Conservation (phyloP, 2,329 filamentous ascomycete species). For the Trichothecium sympodiale region DNA sequence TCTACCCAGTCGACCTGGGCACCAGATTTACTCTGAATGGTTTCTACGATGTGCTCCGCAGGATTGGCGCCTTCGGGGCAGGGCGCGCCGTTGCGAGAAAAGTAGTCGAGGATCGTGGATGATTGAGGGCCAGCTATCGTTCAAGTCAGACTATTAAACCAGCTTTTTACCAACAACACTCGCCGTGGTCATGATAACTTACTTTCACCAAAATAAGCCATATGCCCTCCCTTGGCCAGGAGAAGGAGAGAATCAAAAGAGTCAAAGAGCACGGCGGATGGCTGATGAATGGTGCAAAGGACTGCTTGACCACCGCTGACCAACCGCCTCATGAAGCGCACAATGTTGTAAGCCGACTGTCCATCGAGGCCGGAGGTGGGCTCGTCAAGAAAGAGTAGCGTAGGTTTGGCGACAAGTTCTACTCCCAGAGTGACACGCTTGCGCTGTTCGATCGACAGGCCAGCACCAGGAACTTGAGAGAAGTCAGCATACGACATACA, state of each 20-base stretch:
- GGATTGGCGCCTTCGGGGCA: constrained; percentile 28
- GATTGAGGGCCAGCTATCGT: constrained; percentile 4
- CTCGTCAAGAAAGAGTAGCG: constrained; percentile 57
- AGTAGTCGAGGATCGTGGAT: constrained; percentile 25
- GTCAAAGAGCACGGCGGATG: constrained; percentile 22
- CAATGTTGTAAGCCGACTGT: constrained; percentile 22
- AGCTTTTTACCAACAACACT: too few species aligned
- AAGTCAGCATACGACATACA: constrained; percentile 18
- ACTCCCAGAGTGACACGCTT: constrained; percentile 62
- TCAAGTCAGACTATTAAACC: neutral
- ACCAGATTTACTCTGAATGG: constrained; percentile 35
- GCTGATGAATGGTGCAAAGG: constrained; percentile 49
- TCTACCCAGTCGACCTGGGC: constrained; percentile 26
- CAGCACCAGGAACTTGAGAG: constrained; percentile 31
- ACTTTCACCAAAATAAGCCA: constrained; percentile 7
- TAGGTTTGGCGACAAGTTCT: constrained; percentile 55
- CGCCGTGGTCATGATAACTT: too few species aligned
- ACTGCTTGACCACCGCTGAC: constrained; percentile 54
- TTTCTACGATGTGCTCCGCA: constrained; percentile 30
- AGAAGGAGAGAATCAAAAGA: constrained; percentile 8
- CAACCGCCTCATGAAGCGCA: constrained; percentile 26
- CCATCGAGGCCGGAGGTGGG: constrained; percentile 39
- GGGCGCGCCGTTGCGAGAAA: constrained; percentile 33
- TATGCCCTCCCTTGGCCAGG: constrained; percentile 7
- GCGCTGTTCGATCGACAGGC: constrained; percentile 37